phyloP scores from a whole-genome alignment of 345 rosid genomes.

The Lepidium africanum region DNA sequence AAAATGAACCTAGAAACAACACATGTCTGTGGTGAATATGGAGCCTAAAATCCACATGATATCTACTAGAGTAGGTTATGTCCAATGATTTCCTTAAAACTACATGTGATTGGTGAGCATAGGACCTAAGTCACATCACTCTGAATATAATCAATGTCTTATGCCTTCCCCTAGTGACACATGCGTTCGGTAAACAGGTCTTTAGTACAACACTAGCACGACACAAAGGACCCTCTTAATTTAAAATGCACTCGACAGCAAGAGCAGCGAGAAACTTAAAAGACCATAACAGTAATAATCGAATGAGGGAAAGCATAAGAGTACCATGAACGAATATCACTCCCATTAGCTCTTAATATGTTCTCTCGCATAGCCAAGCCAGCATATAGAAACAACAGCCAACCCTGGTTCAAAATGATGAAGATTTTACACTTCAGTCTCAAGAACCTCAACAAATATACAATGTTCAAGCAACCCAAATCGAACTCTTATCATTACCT shows the following conservation, averaged over 20 bases:
- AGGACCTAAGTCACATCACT: neutral
- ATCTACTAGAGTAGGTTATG: neutral
- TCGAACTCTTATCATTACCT: conserved; percentile 35
- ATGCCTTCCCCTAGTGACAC: neutral
- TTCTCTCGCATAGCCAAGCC: conserved; percentile 96
- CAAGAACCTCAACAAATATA: neutral
- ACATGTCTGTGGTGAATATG: neutral
- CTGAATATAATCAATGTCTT: neutral
- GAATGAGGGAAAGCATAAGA: neutral
- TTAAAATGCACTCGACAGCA: neutral
- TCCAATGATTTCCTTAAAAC: neutral
- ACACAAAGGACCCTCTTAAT: neutral
- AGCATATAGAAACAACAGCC: conserved; percentile 93
- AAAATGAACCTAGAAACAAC: neutral
- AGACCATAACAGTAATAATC: neutral
- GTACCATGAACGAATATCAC: conserved; percentile 98
- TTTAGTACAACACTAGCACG: neutral
- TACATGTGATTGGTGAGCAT: neutral
- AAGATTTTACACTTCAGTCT: neutral
- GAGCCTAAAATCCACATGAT: neutral
- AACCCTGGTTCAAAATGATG: conserved; percentile 40
- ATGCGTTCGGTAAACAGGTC: neutral
- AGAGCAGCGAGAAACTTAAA: neutral
- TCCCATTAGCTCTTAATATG: conserved; percentile 89
- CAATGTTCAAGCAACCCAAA: neutral